phyloP scores from a whole-genome alignment of 2,329 filamentous ascomycete genomes.

The Stenocarpella maydis region DNA sequence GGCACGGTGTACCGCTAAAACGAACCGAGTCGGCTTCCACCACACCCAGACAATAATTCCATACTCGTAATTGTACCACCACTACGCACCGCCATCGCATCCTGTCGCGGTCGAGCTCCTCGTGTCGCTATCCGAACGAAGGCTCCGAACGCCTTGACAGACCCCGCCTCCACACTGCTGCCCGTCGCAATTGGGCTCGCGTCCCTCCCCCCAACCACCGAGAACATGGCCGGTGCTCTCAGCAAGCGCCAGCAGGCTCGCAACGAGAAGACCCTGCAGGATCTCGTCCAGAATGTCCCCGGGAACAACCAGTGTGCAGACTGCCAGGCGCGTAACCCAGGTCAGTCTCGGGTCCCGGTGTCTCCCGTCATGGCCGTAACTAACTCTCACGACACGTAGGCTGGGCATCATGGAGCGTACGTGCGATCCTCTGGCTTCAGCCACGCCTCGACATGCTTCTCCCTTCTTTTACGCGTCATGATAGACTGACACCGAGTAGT shows the following conservation, averaged over 20 bases:
- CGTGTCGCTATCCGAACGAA: constrained; percentile 9
- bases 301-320: constrained; percentile 96
- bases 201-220: constrained; percentile 1
- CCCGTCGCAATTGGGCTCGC: constrained; percentile 10
- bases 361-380: constrained; percentile 33
- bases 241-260: constrained; percentile 98
- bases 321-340: constrained; percentile 90
- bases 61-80: constrained; percentile 14
- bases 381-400: constrained; percentile 59
- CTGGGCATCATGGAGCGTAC: constrained; percentile 97
- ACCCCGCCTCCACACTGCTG: constrained; percentile 2
- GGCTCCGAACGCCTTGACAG: constrained; percentile 11
- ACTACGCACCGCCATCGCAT: background rate
- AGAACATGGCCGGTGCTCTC: constrained; percentile 28
- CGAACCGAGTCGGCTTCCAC: constrained; percentile 10
- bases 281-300: constrained; percentile 81
- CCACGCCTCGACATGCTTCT: constrained; percentile 27
- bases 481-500: constrained; percentile 54
- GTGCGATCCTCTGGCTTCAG: constrained; percentile 45
- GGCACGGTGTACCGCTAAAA: constrained; percentile 23
- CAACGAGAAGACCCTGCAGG: constrained; percentile 91
- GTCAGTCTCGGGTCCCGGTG: constrained; percentile 58
- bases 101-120: constrained; percentile 12
- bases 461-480: background rate
- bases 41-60: constrained; percentile 23